Percentiles rank a stretch among this genome's conserved stretches.
Evolutionary conservation across 2,329 filamentous ascomycete genomes (phyloP).

Genomic region (Fusarium newnesense): DNA sequence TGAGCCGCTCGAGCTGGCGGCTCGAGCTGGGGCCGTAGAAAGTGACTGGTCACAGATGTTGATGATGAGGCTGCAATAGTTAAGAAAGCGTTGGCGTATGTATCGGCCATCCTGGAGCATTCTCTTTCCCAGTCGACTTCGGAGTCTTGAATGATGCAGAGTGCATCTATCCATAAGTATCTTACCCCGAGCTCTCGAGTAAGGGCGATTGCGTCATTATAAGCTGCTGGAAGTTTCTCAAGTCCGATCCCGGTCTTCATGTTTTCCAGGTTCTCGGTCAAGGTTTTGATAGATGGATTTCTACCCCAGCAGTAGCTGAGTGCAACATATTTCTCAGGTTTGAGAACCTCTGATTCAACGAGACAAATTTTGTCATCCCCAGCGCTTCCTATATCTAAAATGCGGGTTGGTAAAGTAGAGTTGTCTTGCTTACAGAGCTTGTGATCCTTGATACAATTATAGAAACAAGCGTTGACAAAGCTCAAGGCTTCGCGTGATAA

Average conservation of each 20-base stretch:
- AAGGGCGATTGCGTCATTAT: constrained; percentile 11
- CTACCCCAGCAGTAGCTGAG: constrained; percentile 38
- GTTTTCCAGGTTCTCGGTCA: background rate
- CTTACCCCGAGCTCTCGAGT: constrained; percentile 7
- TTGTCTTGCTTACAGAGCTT: background rate
- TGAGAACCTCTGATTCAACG: background rate
- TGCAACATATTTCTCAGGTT: constrained; percentile 15
- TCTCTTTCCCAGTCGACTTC: constrained; percentile 33
- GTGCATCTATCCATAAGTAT: constrained; percentile 35
- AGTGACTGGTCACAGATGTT: constrained; percentile 14
- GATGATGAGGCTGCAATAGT: constrained; percentile 35
- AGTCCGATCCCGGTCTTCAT: constrained; percentile 17
- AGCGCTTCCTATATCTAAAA: constrained; percentile 19
- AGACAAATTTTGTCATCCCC: background rate
- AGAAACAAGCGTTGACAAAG: constrained; percentile 21
- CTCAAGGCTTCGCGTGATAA: constrained; percentile 12
- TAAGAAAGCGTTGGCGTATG: constrained; percentile 26
- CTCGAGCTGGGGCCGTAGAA: constrained; percentile 9
- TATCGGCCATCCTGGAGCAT: constrained; percentile 25
- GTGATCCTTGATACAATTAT: constrained; percentile 11
- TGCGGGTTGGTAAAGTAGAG: constrained; percentile 8
- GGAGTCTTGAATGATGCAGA: constrained; percentile 34
- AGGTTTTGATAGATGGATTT: constrained; percentile 1
- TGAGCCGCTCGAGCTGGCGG: background rate
- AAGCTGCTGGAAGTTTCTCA: constrained; percentile 16